phyloP scores from a whole-genome alignment of 331 rosid genomes.

The Malus hybrid region DNA sequence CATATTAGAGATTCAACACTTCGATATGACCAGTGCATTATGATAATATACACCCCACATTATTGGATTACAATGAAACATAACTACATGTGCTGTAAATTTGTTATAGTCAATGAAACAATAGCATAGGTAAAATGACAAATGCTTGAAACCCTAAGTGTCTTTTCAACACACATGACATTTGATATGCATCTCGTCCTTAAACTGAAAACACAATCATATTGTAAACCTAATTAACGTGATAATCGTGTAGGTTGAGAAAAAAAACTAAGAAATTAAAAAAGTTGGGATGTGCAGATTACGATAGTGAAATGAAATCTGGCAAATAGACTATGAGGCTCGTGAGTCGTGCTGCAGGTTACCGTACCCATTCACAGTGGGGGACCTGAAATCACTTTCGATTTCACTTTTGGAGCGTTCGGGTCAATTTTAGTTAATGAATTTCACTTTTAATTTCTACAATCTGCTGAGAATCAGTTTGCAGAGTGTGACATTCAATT shows the following conservation, averaged over 20 bases:
- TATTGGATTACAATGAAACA: background rate
- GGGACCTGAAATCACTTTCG: background rate
- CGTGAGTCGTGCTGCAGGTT: background rate
- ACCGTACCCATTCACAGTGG: background rate
- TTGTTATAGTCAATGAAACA: background rate
- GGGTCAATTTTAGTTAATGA: background rate
- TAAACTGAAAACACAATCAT: background rate
- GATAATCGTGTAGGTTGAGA: too few species aligned
- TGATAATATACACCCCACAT: background rate
- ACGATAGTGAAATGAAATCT: too few species aligned
- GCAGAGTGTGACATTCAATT: background rate
- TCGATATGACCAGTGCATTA: too few species aligned
- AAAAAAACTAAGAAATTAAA: too few species aligned
- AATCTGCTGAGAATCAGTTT: background rate
- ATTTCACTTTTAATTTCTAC: background rate
- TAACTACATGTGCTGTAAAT: background rate
- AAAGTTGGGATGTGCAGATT: too few species aligned
- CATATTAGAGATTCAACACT: too few species aligned
- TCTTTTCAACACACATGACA: background rate
- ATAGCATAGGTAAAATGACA: background rate
- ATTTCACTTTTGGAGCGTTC: background rate
- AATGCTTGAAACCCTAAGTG: background rate
- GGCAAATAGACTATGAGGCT: background rate
- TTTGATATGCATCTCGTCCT: background rate
- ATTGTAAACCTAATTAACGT: background rate